phyloP scores from a whole-genome alignment of 306 rosid species.

The Prunus dulcis region DNA sequence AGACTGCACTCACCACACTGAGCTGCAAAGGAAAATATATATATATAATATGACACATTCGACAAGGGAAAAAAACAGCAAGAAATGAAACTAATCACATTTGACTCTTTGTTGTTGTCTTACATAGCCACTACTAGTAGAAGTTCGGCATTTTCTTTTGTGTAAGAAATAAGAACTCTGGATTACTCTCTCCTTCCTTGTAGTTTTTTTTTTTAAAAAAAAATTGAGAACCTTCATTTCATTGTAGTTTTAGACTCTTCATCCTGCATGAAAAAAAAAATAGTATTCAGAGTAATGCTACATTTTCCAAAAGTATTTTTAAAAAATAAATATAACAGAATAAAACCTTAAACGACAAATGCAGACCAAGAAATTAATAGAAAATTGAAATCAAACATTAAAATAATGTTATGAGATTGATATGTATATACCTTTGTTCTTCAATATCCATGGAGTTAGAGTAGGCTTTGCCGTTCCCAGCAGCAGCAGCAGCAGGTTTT shows the following conservation, averaged over 20 bases:
- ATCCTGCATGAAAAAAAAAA: conserved; percentile 25
- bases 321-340: neutral
- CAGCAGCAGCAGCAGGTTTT: conserved; percentile 9
- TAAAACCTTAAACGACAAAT: too few relatives aligned
- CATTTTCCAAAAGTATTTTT: too few relatives aligned
- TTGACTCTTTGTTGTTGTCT: neutral
- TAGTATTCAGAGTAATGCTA: neutral
- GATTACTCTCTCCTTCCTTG: too few relatives aligned
- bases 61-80: neutral
- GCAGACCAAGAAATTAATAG: too few relatives aligned
- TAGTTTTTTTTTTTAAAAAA: too few relatives aligned
- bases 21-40: neutral
- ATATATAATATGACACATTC: too few relatives aligned
- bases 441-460: conserved; percentile 32
- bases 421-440: conserved; percentile 41
- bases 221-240: neutral
- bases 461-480: conserved; percentile 24
- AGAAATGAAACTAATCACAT: conserved; percentile 6
- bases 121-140: neutral
- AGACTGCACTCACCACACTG: neutral
- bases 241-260: conserved; percentile 33
- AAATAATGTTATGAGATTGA: too few relatives aligned
- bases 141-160: neutral
- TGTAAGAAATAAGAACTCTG: neutral
- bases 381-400: too few relatives aligned